These are phyloP conservation scores for Xylariales sp. DNA, from an alignment of 2,329 filamentous ascomycete species.

Conservation along the genomic window DNA sequence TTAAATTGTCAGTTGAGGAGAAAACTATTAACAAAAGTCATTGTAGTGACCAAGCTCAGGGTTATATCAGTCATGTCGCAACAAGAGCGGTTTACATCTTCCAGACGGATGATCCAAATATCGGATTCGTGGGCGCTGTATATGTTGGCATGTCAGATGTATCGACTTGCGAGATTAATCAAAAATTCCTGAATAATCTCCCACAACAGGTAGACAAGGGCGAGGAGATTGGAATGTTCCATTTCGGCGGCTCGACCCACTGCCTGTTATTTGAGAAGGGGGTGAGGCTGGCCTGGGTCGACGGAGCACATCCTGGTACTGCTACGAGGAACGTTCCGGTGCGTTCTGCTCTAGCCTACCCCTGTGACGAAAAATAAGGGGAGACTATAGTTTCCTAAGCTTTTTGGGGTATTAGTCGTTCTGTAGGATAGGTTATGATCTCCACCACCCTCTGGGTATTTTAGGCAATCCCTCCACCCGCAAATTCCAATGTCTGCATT, in stretches of 20 bases:
- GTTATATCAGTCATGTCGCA: slow-evolving; percentile 64
- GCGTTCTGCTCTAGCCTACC: slow-evolving; percentile 30
- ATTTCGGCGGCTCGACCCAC: slow-evolving; percentile 37
- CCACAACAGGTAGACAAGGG: slow-evolving; percentile 26
- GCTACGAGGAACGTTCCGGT: slow-evolving; percentile 29
- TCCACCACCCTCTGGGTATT: too few relatives aligned
- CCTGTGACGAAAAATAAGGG: neutral
- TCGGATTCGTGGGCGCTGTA: slow-evolving; percentile 75
- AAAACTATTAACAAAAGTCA: too few relatives aligned
- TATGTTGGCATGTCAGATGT: slow-evolving; percentile 80
- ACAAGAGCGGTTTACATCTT: slow-evolving; percentile 20
- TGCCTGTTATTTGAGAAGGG: slow-evolving; percentile 29
- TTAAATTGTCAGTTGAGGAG: too few relatives aligned
- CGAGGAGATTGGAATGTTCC: slow-evolving; percentile 37
- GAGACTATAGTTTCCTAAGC: slow-evolving; percentile 3
- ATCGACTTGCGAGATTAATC: slow-evolving; percentile 74
- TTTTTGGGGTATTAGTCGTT: slow-evolving; percentile 6
- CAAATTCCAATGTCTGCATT: slow-evolving; percentile 4
- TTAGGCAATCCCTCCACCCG: too few relatives aligned
- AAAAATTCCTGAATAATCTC: slow-evolving; percentile 52
- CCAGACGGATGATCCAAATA: slow-evolving; percentile 55
- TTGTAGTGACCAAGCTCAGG: slow-evolving; percentile 60
- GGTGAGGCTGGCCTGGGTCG: slow-evolving; percentile 32
- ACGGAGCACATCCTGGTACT: slow-evolving; percentile 22
- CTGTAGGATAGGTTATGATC: slow-evolving; percentile 2